A percentile compares a stretch with the other conserved stretches of the same genome.
These are phyloP conservation scores for Zygosaccharomyces sapae DNA, from an alignment of 1,139 yeast species.

Conservation along the genomic window DNA sequence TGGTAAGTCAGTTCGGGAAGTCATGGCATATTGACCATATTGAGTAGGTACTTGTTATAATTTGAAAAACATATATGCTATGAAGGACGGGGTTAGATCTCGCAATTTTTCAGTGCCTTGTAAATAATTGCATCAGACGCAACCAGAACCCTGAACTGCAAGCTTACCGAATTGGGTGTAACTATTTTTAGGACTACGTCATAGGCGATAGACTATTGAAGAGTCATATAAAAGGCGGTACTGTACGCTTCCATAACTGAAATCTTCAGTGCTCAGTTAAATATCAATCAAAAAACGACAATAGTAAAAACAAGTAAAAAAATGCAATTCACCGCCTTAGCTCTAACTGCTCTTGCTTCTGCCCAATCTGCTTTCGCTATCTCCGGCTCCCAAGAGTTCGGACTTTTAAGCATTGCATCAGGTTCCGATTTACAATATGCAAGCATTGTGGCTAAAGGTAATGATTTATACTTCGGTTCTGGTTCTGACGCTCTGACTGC, in stretches of 20 bases:
- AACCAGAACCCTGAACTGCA: background rate
- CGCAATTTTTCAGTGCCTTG: too few relatives aligned
- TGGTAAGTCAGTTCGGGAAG: too few relatives aligned
- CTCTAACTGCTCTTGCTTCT: background rate
- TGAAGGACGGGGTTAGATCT: too few relatives aligned
- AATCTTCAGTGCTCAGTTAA: background rate
- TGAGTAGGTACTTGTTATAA: too few relatives aligned
- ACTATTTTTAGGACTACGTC: conserved; percentile 2
- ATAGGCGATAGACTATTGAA: background rate
- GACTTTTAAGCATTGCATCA: conserved; percentile 35
- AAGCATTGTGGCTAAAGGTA: conserved; percentile 17
- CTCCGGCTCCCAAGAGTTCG: conserved; percentile 35
- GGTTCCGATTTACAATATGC: conserved; percentile 36
- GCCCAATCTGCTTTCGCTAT: background rate
- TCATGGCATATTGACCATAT: too few relatives aligned
- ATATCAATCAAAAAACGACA: background rate
- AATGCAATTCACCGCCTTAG: conserved; percentile 12
- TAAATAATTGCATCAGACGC: background rate
- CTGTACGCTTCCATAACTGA: background rate
- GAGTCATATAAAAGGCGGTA: background rate
- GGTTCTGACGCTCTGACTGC: conserved; percentile 16
- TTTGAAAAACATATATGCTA: too few relatives aligned
- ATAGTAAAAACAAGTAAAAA: background rate
- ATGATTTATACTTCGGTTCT: conserved; percentile 19
- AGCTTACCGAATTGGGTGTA: background rate